Base-by-base conservation (phyloP, 345 rosid species). In the Citrus cavaleriei region DNA sequence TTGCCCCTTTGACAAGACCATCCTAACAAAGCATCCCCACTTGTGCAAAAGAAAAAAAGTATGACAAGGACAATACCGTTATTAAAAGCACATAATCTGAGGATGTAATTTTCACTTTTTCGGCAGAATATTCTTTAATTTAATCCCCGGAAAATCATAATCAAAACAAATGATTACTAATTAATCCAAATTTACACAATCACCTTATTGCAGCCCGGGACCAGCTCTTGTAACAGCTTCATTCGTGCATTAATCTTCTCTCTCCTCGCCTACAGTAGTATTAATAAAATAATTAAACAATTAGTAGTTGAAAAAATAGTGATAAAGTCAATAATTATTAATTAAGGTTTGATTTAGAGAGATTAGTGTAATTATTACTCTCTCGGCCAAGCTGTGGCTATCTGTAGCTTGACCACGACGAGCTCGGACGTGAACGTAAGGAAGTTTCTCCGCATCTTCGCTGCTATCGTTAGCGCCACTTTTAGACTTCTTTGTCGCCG, bases 141-240 rank as follows among this genome's bases (percentile, higher is more conserved):
- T 77, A 82, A 85, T 81, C 87, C 87, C 69, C 22, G 2, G 49
- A 54, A 75, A 68, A 87, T 84, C 80, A 79, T 72, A 75, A 86
- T 73, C 79, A 78, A 75, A 86, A 71, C 81, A 78, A 86, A 83
- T 87, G 86, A 84, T 86, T 82, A 54, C 58, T 54, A 83, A 90
- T 83, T 86, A 81, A 81, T 67, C 72, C 70, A 67, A 78, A 60
- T 83, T 63, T 46, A 46, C 51, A 82, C 79, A 75, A 86, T 60
- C 73, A 93, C 99, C 99, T 97, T 90, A 46, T 69, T 87, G 87
- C 93, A 90, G 22, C 93, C 93, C 2, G 93, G 93, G 84, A 90
- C 90, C 89, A 90, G 90, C 66, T 90, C 91, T 55, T 90, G 91
- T 1, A 90, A 85, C 32, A 90, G 79, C 87, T 90, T 88, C 93